Base-by-base conservation (phyloP, 768 basidiomycete genomes). In the Sistotremastrum suecicum region DNA sequence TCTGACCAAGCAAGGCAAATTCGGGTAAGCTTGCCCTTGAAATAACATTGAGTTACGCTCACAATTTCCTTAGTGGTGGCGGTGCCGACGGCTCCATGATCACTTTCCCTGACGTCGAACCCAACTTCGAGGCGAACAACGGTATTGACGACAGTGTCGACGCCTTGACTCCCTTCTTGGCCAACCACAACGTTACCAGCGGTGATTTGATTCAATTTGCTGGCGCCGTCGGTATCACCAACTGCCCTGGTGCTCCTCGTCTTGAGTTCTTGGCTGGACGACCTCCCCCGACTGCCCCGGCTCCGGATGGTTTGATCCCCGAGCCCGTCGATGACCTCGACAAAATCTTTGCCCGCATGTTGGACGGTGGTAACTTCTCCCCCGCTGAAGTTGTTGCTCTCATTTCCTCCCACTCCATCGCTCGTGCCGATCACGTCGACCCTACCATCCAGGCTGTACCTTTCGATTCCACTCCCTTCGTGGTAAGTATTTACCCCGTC, bases 11-110 rank as follows among this genome's bases (percentile, higher is more conserved):
- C 20, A 20, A 20, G 20, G 20, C 20, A 34, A 37, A 5, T 20
- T 43, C 42, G 7, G 42, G 42, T 31, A 34, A 31, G 37, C 12
- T 38, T 38, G 37, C 37, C 10, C 12, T 10, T 10, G 37, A 10
- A 38, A 38, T 38, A 38, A 10, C 12, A 10, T 38, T 12, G 10
- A 12, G 10, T 10, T 38, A 38, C 10, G 10, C 10, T 10, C 37
- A 10, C 37, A 38, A 10, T 38, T 12, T 10, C 10, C 12, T 38
- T 38, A 38, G 12, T 38, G 37, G 10, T 38, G 56, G 55, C 11
- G 62, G 62, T 3, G 59, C 58, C 39, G 73, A 75, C 48, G 74
- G 71, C 31, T 74, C 71, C 3, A 67, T 75, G 49, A 62, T 71
- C 48, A 58, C 60, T 1, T 74, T 75, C 58, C 52, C 56, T 28